phyloP scores from a whole-genome alignment of 2,329 filamentous ascomycete genomes.

The Penicillium sp. region DNA sequence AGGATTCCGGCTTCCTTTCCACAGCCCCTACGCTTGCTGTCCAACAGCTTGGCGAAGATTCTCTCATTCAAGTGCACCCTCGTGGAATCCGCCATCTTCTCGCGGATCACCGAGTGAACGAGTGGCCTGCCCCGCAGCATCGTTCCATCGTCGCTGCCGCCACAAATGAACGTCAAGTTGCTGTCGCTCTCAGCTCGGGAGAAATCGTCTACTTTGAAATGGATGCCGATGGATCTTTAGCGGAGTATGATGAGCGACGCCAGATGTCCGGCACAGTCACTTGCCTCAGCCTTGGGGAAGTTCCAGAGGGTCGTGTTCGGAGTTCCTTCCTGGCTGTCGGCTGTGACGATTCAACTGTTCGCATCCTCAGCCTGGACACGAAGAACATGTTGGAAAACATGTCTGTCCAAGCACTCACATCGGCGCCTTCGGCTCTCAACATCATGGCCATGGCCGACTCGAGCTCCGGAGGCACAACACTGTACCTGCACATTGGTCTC shows the following conservation, averaged over 20 bases:
- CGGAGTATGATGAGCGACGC: slow-evolving; percentile 92
- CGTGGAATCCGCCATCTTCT: slow-evolving; percentile 91
- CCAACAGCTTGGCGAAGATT: slow-evolving; percentile 90
- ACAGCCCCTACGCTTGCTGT: slow-evolving; percentile 87
- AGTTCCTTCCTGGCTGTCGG: slow-evolving; percentile 95
- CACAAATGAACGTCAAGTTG: slow-evolving; percentile 90
- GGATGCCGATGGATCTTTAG: slow-evolving; percentile 84
- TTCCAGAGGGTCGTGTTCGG: slow-evolving; percentile 83
- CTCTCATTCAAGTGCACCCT: slow-evolving; percentile 92
- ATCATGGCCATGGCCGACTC: slow-evolving; percentile 98
- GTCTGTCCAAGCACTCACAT: slow-evolving; percentile 89
- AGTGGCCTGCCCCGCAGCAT: slow-evolving; percentile 92
- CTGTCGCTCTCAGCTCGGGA: slow-evolving; percentile 88
- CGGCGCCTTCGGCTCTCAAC: slow-evolving; percentile 80
- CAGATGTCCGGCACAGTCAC: slow-evolving; percentile 96
- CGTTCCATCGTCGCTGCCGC: slow-evolving; percentile 92
- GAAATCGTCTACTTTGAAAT: slow-evolving; percentile 99
- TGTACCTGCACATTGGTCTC: slow-evolving; percentile 94
- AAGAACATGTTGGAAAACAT: slow-evolving; percentile 90
- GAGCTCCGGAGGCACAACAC: slow-evolving; percentile 79
- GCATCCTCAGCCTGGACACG: slow-evolving; percentile 84
- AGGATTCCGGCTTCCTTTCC: slow-evolving; percentile 81
- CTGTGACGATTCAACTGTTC: slow-evolving; percentile 93
- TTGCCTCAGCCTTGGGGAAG: slow-evolving; percentile 87
- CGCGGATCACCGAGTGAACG: slow-evolving; percentile 73